Conservation (phyloP, 2,329 filamentous ascomycete genomes). For the Exophiala sp. region DNA sequence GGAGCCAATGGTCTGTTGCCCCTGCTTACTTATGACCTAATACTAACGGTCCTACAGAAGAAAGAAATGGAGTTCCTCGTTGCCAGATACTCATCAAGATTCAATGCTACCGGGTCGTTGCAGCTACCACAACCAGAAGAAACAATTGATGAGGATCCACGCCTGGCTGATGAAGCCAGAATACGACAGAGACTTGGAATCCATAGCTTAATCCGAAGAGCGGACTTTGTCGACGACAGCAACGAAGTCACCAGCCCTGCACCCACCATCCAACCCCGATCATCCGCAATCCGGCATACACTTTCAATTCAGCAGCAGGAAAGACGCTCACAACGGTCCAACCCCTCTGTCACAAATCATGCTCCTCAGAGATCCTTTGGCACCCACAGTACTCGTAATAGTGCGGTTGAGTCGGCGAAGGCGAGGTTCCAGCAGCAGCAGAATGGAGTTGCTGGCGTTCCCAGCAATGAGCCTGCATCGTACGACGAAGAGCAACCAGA, state of each 20-base stretch:
- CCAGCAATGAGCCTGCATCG: constrained; percentile 7
- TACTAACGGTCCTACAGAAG: constrained; percentile 4
- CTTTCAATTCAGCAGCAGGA: not conserved
- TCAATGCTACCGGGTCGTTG: not conserved
- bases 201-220: constrained; percentile 18
- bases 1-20: constrained; percentile 12
- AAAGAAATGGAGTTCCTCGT: constrained; percentile 18
- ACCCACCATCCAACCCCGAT: not conserved
- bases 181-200: constrained; percentile 15
- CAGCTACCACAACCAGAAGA: constrained; percentile 10
- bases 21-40: not conserved
- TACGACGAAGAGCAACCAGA: constrained; percentile 6
- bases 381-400: not conserved
- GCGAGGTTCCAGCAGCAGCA: not conserved
- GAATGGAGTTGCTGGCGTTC: not conserved
- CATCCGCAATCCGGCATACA: constrained; percentile 1
- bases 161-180: constrained; percentile 10
- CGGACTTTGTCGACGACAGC: constrained; percentile 18
- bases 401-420: not conserved
- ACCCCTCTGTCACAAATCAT: not conserved
- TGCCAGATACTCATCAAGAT: constrained; percentile 1
- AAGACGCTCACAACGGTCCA: not conserved
- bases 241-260: constrained; percentile 14
- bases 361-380: not conserved
- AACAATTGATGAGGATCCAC: constrained; percentile 7